Evolutionary conservation across 306 rosid species (phyloP), one percentile per base, ranked within the genome.

Genomic region (Quercus gilva): DNA sequence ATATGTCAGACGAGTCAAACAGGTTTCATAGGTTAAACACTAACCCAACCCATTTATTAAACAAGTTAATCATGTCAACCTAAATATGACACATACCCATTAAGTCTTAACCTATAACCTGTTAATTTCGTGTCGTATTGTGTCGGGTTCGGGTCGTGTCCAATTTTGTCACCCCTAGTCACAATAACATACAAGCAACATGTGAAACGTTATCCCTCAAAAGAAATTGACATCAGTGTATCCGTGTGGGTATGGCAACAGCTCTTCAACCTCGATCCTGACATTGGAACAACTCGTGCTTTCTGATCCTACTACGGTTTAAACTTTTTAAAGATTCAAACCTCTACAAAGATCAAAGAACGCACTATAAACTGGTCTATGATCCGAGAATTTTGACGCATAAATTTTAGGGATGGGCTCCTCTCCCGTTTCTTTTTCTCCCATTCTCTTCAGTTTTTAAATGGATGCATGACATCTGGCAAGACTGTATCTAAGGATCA

Each of bases 251-350:
- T 88, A 87, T 4, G 97, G 97, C 87, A 89, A 84, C 74, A 90
- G 75, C 88, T 94, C 97, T 88, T 94, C 98, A 35, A 94, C 97
- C 86, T 92, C 97, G 15, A 94, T 76, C 84, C 98, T 87, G 56
- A 94, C 91, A 86, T 92, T 90, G 56, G 97, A 85, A 78, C 92
- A 90, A 78, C 98, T 95, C 75, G 87, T 88, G 86, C 97, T 90
- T 96, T 77, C 82, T 93, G 4, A 82, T 93, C 69, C 94, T 87
- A 84, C 80, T 81, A 15, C 89, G 90, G 76, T 87, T 91, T 74
- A 90, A 53, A 67, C 6, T 33, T 33, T 33, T 33, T 33, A 5
- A 33, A 33, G 94, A 90, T 83, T 91, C 96, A 35, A 2, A 93
- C 94, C 84, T 93, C 98, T 20, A 91, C 98, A 78, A 84, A 69